phyloP scores from a whole-genome alignment of 2,329 filamentous ascomycete species.

The Didymella pinodella region DNA sequence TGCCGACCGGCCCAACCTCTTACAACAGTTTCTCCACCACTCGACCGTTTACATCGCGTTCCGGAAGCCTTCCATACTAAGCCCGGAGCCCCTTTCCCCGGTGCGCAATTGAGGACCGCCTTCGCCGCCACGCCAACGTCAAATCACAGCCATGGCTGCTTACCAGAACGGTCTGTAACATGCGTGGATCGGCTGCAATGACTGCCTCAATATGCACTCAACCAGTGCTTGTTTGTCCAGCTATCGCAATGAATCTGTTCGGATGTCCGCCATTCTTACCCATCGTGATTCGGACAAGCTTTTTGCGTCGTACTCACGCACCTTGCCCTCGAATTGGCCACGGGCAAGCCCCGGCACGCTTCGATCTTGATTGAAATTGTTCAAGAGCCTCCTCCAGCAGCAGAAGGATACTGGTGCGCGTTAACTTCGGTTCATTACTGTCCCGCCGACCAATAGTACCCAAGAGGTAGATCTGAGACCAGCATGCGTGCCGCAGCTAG shows the following conservation, averaged over 20 bases:
- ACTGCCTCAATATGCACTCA: slow-evolving; percentile 33
- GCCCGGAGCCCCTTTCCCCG: slow-evolving; percentile 34
- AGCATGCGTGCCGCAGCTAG: slow-evolving; percentile 45
- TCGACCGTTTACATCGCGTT: slow-evolving; percentile 33
- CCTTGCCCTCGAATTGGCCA: slow-evolving; percentile 37
- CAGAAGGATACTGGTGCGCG: slow-evolving; percentile 37
- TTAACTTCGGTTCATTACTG: slow-evolving; percentile 46
- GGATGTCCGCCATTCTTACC: slow-evolving; percentile 20
- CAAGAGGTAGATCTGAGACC: slow-evolving; percentile 37
- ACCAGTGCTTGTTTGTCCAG: slow-evolving; percentile 25
- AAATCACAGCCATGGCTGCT: slow-evolving; percentile 36
- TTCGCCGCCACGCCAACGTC: slow-evolving; percentile 38
- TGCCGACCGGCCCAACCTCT: slow-evolving; percentile 39
- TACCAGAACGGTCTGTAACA: slow-evolving; percentile 30
- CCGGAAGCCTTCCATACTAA: slow-evolving; percentile 37
- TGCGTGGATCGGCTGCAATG: slow-evolving; percentile 31
- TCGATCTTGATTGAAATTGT: slow-evolving; percentile 43
- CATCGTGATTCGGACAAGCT: slow-evolving; percentile 24
- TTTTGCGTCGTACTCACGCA: slow-evolving; percentile 25
- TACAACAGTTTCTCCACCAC: slow-evolving; percentile 49
- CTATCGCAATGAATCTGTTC: slow-evolving; percentile 31
- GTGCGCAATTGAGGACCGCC: slow-evolving; percentile 45
- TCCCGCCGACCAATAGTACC: slow-evolving; percentile 43
- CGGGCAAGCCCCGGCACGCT: slow-evolving; percentile 33
- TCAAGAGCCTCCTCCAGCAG: slow-evolving; percentile 35